Percentiles rank a stretch among this genome's conserved stretches.
These are phyloP conservation scores for Castanopsis chinensis DNA, from an alignment of 306 rosid genomes.

Conservation along the genomic window DNA sequence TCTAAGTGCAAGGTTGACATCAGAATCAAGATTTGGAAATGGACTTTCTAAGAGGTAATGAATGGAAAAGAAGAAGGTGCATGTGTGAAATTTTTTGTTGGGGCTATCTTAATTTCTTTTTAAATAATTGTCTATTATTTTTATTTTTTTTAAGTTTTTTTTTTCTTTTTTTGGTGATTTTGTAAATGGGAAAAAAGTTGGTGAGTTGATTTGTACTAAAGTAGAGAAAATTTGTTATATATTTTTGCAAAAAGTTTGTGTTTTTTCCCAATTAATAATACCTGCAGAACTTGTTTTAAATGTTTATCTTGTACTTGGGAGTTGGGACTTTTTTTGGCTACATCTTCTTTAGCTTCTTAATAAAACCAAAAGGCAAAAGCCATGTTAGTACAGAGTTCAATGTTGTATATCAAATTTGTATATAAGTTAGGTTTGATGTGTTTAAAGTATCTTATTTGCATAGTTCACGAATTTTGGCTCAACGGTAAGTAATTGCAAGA, in stretches of 20 bases:
- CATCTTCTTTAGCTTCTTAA: neutral
- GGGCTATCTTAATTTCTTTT: neutral
- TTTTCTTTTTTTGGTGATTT: neutral
- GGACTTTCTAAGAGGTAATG: slow-evolving; percentile 52
- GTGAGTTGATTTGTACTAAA: neutral
- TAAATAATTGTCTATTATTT: neutral
- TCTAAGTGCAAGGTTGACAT: slow-evolving; percentile 69
- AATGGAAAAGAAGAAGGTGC: neutral
- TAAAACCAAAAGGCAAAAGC: neutral
- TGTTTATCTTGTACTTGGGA: neutral
- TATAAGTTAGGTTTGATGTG: no score
- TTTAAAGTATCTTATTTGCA: no score
- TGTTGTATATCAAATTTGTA: no score
- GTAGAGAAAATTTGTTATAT: neutral
- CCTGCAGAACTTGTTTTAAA: neutral
- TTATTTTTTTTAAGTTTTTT: neutral
- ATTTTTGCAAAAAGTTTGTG: neutral
- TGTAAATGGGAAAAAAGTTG: slow-evolving; percentile 3
- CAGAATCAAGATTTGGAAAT: slow-evolving; percentile 94
- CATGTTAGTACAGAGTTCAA: no score
- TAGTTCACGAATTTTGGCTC: no score
- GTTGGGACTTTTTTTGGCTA: neutral
- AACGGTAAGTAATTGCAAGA: no score
- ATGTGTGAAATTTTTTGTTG: slow-evolving; percentile 17
- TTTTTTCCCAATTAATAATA: neutral